A percentile compares a stretch with the other conserved stretches of the same genome.
phyloP scores from a whole-genome alignment of 805 yeast species.

The Barnettozyma salicaria region DNA sequence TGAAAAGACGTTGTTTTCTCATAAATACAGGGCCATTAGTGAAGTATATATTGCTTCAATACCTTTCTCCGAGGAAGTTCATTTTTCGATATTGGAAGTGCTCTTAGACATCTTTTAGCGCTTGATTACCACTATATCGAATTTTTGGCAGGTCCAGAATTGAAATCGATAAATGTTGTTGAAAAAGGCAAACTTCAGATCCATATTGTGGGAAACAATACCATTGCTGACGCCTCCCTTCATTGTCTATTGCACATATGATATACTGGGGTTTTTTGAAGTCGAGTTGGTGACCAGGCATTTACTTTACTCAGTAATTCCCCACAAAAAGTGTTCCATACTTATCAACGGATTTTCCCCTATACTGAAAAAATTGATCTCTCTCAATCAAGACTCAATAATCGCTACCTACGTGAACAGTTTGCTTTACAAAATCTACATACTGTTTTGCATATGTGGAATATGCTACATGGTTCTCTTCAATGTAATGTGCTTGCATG shows the following conservation, averaged over 20 bases:
- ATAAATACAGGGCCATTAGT: slow-evolving; percentile 16
- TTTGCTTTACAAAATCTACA: slow-evolving; percentile 8
- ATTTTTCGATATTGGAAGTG: too few relatives aligned
- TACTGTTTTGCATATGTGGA: slow-evolving; percentile 8
- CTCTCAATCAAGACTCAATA: neutral
- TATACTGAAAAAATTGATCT: slow-evolving; percentile 3
- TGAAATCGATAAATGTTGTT: slow-evolving; percentile 2
- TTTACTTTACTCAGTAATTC: slow-evolving; percentile 13
- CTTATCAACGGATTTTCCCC: slow-evolving; percentile 18
- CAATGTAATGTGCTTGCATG: slow-evolving; percentile 15
- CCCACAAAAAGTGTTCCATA: slow-evolving; percentile 15
- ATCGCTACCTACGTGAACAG: slow-evolving; percentile 1
- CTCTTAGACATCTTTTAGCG: neutral
- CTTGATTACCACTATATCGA: too few relatives aligned
- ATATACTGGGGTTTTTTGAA: slow-evolving; percentile 10
- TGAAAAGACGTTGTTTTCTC: too few relatives aligned
- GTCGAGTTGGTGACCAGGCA: slow-evolving; percentile 8
- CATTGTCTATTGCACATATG: slow-evolving; percentile 17
- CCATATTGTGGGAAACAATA: slow-evolving; percentile 14
- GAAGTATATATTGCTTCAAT: slow-evolving; percentile 9
- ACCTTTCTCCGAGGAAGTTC: neutral
- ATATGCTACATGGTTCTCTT: slow-evolving; percentile 17
- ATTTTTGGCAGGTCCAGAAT: too few relatives aligned
- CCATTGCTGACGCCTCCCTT: slow-evolving; percentile 19
- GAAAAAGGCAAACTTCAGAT: slow-evolving; percentile 5